phyloP scores from a whole-genome alignment of 75 land plant species.

The Chamaecyparis obtusa region DNA sequence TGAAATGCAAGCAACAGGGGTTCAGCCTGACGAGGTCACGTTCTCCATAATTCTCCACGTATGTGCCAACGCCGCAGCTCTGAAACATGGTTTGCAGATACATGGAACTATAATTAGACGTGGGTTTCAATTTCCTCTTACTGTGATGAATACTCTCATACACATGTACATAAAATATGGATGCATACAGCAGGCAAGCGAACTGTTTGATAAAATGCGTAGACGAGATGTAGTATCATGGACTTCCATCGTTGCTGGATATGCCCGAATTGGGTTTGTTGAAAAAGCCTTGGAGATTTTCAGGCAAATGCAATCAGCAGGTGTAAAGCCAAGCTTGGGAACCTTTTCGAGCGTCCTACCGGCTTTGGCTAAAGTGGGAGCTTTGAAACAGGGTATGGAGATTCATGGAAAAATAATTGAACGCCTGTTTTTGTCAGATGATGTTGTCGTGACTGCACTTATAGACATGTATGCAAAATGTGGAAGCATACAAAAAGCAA shows the following conservation, averaged over 20 bases:
- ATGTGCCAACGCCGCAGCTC: constrained; percentile 5
- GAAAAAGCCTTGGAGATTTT: constrained; percentile 38
- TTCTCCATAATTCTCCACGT: constrained; percentile 33
- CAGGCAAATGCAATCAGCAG: constrained; percentile 10
- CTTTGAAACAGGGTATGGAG: too few species aligned
- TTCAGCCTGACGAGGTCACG: constrained; percentile 35
- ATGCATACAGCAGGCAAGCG: constrained; percentile 20
- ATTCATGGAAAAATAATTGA: too few species aligned
- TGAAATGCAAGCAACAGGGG: constrained; percentile 36
- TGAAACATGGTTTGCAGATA: constrained; percentile 12
- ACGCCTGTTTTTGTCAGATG: too few species aligned
- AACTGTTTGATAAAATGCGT: constrained; percentile 16
- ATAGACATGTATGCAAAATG: too few species aligned
- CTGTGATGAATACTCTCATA: constrained; percentile 27
- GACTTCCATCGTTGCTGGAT: constrained; percentile 44
- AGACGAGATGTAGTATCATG: constrained; percentile 36
- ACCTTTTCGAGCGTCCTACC: too few species aligned
- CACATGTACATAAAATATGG: constrained; percentile 39
- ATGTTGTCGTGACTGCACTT: too few species aligned
- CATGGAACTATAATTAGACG: constrained; percentile 27
- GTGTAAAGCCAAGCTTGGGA: too few species aligned
- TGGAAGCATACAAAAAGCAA: too few species aligned
- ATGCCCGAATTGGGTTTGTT: constrained; percentile 26
- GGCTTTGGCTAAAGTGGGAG: too few species aligned
- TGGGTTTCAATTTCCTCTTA: constrained; percentile 20